A percentile compares a stretch with the other conserved stretches of the same genome.
Evolutionary conservation across 2,329 filamentous ascomycete species (phyloP).

Genomic region (Dothidotthia symphoricarpi): DNA sequence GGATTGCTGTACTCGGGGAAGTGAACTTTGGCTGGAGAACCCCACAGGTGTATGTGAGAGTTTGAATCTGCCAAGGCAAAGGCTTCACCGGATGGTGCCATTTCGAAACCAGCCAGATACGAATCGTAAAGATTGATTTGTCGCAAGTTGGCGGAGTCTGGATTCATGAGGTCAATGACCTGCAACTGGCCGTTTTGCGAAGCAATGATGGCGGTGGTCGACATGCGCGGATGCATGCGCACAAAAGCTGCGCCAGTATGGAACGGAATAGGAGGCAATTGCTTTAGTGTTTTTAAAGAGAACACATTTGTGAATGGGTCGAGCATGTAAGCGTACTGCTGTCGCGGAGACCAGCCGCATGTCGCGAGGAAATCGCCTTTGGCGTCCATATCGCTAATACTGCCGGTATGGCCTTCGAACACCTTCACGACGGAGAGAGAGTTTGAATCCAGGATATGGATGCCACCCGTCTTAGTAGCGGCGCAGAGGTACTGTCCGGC

Average conservation of each 20-base stretch:
- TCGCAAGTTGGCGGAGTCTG: conserved; percentile 79
- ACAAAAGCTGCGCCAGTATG: conserved; percentile 92
- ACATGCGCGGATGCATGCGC: conserved; percentile 92
- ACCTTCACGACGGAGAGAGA: conserved; percentile 76
- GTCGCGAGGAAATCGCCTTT: conserved; percentile 94
- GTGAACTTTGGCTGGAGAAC: conserved; percentile 77
- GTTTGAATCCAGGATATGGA: conserved; percentile 81
- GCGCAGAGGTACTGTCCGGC: conserved; percentile 85
- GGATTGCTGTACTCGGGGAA: conserved; percentile 80
- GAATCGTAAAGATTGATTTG: conserved; percentile 73
- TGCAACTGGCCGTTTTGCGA: conserved; percentile 93
- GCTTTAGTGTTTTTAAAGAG: conserved; percentile 85
- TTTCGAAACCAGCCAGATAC: conserved; percentile 76
- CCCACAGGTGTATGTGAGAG: conserved; percentile 81
- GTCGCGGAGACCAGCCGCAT: conserved; percentile 86
- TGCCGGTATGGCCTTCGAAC: conserved; percentile 86
- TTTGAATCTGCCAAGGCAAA: conserved; percentile 78
- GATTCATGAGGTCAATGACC: conserved; percentile 92
- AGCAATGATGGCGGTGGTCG: conserved; percentile 89
- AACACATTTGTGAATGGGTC: conserved; percentile 95
- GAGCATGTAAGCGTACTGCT: conserved; percentile 74
- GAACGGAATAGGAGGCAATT: conserved; percentile 86
- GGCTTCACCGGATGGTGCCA: conserved; percentile 84
- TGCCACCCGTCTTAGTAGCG: conserved; percentile 75
- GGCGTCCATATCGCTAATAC: conserved; percentile 95